phyloP scores from a whole-genome alignment of 2,329 filamentous ascomycete species.

The Ophiocordyceps camponoti-saundersi region DNA sequence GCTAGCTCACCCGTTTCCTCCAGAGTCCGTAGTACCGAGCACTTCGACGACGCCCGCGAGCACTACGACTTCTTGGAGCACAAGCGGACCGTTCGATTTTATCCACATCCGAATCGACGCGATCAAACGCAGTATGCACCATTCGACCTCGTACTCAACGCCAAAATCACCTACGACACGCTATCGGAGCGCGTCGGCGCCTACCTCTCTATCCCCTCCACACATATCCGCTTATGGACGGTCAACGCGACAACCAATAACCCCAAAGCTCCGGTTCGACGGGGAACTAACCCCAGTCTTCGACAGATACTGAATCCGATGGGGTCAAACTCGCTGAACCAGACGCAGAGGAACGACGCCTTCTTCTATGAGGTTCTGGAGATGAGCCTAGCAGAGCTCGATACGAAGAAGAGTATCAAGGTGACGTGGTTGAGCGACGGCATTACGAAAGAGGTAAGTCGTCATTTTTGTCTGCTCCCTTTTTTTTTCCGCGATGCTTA shows the following conservation, averaged over 20 bases:
- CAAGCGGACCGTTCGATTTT: slow-evolving; percentile 63
- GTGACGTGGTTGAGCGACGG: slow-evolving; percentile 78
- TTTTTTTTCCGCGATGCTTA: background rate
- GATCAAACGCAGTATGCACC: slow-evolving; percentile 40
- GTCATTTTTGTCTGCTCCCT: background rate
- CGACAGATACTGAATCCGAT: slow-evolving; percentile 62
- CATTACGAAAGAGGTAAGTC: slow-evolving; percentile 67
- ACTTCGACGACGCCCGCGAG: slow-evolving; percentile 54
- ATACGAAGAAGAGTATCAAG: slow-evolving; percentile 79
- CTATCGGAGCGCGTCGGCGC: slow-evolving; percentile 71
- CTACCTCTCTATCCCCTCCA: slow-evolving; percentile 58
- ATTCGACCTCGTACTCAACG: slow-evolving; percentile 67
- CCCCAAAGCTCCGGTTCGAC: slow-evolving; percentile 63
- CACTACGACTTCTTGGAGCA: slow-evolving; percentile 92
- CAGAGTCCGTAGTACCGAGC: slow-evolving; percentile 22
- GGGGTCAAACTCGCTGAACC: slow-evolving; percentile 49
- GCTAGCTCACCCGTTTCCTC: background rate
- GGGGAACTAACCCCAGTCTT: slow-evolving; percentile 52
- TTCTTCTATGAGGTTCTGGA: slow-evolving; percentile 89
- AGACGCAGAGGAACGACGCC: slow-evolving; percentile 55
- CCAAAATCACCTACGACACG: slow-evolving; percentile 80
- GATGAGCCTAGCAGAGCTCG: slow-evolving; percentile 81
- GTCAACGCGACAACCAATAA: slow-evolving; percentile 63
- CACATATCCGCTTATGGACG: slow-evolving; percentile 82
- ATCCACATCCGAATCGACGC: slow-evolving; percentile 43